phyloP scores from a whole-genome alignment of 768 basidiomycete species.

The Wakefieldia striispora region DNA sequence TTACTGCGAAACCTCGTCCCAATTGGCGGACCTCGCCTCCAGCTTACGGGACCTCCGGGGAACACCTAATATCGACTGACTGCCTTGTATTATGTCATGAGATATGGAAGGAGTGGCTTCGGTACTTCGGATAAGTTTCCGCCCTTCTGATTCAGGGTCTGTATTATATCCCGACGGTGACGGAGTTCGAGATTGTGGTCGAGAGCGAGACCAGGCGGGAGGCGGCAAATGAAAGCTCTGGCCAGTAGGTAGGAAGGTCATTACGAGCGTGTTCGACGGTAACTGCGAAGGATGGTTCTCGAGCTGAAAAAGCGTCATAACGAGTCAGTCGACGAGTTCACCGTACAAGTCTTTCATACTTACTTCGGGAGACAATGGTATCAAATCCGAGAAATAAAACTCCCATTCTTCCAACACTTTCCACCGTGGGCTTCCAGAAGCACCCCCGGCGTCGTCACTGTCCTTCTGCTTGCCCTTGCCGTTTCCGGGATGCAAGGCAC shows the following conservation, averaged over 20 bases:
- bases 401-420: constrained; percentile 66
- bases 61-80: constrained; percentile 11
- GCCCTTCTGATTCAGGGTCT: constrained; percentile 61
- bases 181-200: constrained; percentile 39
- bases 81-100: constrained; percentile 18
- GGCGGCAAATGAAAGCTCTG: constrained; percentile 58
- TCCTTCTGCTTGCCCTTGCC: constrained; percentile 50
- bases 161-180: constrained; percentile 72
- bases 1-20: constrained; percentile 73
- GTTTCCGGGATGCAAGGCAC: constrained; percentile 7
- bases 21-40: constrained; percentile 48
- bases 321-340: constrained; percentile 10
- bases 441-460: constrained; percentile 6
- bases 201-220: constrained; percentile 25
- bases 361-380: constrained; percentile 63
- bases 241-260: constrained; percentile 62
- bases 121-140: constrained; percentile 38
- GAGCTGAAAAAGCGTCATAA: constrained; percentile 26
- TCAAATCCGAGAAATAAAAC: constrained; percentile 54
- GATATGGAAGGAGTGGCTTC: constrained; percentile 14
- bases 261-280: constrained; percentile 71
- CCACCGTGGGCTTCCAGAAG: constrained; percentile 47
- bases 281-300: constrained; percentile 44
- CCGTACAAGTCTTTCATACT: constrained; percentile 24
- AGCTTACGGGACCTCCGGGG: constrained; percentile 25